phyloP scores from a whole-genome alignment of 1,284 basidiomycete genomes.

The Sanguinoderma infundibulare region DNA sequence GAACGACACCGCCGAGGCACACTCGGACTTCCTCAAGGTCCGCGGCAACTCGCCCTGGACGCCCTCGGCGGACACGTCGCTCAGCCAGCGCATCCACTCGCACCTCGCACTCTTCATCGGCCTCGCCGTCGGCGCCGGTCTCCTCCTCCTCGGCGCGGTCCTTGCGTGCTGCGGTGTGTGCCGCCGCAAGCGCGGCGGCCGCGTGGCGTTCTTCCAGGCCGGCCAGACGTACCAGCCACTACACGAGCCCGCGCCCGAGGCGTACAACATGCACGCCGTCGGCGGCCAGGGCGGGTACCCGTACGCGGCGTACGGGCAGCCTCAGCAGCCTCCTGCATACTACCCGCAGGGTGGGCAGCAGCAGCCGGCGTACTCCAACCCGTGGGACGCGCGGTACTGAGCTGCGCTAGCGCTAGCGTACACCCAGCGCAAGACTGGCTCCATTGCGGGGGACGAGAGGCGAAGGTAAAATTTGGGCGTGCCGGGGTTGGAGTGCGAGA shows the following conservation, averaged over 20 bases:
- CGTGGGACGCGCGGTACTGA: conserved; percentile 18
- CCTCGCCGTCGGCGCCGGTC: conserved; percentile 38
- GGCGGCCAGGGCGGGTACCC: conserved; percentile 3
- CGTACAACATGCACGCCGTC: conserved; percentile 11
- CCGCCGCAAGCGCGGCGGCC: conserved; percentile 17
- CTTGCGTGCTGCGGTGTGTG: conserved; percentile 70
- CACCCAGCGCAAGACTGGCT: background rate
- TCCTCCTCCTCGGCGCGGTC: conserved; percentile 49
- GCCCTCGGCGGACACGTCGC: conserved; percentile 1
- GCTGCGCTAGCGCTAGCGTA: background rate
- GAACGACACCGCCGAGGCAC: conserved; percentile 32
- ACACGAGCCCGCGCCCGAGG: conserved; percentile 23
- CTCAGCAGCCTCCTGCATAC: background rate
- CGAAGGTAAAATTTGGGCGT: background rate
- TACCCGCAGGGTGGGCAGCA: background rate
- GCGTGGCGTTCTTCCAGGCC: conserved; percentile 10
- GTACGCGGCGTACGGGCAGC: background rate
- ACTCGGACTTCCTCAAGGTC: conserved; percentile 37
- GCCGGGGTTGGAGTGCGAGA: background rate
- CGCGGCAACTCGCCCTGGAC: conserved; percentile 25
- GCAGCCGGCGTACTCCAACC: conserved; percentile 9
- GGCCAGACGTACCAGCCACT: conserved; percentile 22
- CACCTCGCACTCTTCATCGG: conserved; percentile 47
- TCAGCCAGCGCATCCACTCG: conserved; percentile 7
- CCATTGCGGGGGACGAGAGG: background rate